A percentile compares a stretch with the other conserved stretches of the same genome.
Evolutionary conservation across 108 stramenopile genomes (phyloP).

Genomic region (Skeletonema costatum): DNA sequence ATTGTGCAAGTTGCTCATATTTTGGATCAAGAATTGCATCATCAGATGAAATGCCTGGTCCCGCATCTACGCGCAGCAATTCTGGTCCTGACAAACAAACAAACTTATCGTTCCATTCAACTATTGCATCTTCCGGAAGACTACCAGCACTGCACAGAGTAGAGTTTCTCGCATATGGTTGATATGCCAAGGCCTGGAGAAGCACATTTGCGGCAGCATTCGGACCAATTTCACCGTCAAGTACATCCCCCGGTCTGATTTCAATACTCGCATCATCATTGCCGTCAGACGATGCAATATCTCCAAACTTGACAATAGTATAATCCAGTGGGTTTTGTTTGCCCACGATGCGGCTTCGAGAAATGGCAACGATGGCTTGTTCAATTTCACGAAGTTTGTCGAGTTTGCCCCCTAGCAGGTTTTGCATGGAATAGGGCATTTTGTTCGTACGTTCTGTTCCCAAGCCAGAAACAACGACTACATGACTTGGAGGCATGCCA

Average conservation of each 20-base stretch:
- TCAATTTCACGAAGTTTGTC: conserved; percentile 76
- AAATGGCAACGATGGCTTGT: conserved; percentile 54
- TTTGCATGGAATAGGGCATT: conserved; percentile 82
- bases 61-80: conserved; percentile 51
- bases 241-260: conserved; percentile 53
- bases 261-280: conserved; percentile 15
- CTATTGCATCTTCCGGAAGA: conserved; percentile 9
- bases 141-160: conserved; percentile 45
- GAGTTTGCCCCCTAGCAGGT: conserved; percentile 73
- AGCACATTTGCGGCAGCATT: conserved; percentile 49
- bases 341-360: conserved; percentile 48
- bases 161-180: conserved; percentile 56
- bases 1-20: conserved; percentile 56
- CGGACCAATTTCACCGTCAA: conserved; percentile 46
- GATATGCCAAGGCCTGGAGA: conserved; percentile 55
- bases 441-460: conserved; percentile 78
- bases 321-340: conserved; percentile 64
- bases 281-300: conserved; percentile 33
- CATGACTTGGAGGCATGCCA: conserved; percentile 75
- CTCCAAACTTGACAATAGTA: conserved; percentile 81
- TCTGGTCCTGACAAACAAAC: conserved; percentile 80
- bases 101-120: conserved; percentile 71
- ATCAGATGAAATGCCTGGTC: not conserved
- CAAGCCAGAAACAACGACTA: conserved; percentile 67
- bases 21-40: conserved; percentile 20